phyloP scores from a whole-genome alignment of 2,329 filamentous ascomycete species.

The Cordyceps pruinosa region DNA sequence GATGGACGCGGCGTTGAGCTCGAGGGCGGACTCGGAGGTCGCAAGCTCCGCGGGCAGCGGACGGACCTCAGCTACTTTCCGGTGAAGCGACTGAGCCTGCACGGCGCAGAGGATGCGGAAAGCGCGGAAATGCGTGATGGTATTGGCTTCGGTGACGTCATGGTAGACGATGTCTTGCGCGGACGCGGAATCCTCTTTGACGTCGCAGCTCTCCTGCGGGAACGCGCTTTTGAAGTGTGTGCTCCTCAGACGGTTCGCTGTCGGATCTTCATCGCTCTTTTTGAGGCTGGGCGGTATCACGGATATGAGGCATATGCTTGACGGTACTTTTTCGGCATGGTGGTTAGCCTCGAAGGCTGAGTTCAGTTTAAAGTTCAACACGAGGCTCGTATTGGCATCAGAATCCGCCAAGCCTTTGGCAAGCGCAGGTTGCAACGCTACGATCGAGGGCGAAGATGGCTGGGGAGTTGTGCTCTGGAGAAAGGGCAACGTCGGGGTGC shows the following conservation, averaged over 20 bases:
- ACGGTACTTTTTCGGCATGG: not conserved
- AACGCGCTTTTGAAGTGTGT: not conserved
- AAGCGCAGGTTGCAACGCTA: too few species aligned
- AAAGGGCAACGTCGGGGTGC: too few species aligned
- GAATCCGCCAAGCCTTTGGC: slow-evolving; percentile 13
- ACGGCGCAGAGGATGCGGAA: slow-evolving; percentile 30
- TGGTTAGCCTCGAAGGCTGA: not conserved
- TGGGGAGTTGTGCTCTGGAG: too few species aligned
- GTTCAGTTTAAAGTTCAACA: not conserved
- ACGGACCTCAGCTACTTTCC: slow-evolving; percentile 17
- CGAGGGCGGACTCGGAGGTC: not conserved
- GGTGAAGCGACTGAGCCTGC: slow-evolving; percentile 15
- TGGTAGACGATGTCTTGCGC: slow-evolving; percentile 23
- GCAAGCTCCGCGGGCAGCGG: not conserved
- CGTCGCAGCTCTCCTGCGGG: not conserved
- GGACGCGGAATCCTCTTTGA: not conserved
- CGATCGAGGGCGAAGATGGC: too few species aligned
- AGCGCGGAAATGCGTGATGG: slow-evolving; percentile 31
- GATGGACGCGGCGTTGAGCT: slow-evolving; percentile 19
- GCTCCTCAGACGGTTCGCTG: slow-evolving; percentile 15
- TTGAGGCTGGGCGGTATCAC: too few species aligned
- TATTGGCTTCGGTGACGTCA: slow-evolving; percentile 30
- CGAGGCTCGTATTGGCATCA: slow-evolving; percentile 7
- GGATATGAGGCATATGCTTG: not conserved
- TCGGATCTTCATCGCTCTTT: slow-evolving; percentile 19